phyloP scores from a whole-genome alignment of 805 yeast genomes.

The Candida khao-thaluensis region DNA sequence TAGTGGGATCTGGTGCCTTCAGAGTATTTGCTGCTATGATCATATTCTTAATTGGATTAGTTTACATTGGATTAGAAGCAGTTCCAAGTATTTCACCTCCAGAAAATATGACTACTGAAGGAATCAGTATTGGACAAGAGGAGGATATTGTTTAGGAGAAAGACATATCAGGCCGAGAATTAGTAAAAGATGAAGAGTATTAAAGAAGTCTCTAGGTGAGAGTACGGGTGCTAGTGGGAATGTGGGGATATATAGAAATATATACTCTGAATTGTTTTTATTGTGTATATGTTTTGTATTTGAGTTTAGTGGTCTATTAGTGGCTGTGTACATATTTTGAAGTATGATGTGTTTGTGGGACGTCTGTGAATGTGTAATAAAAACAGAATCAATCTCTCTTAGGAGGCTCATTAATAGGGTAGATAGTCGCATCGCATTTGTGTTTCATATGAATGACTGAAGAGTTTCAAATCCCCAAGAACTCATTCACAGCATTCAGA shows the following conservation, averaged over 20 bases:
- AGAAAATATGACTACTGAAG: slow-evolving; percentile 65
- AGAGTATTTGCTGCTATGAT: slow-evolving; percentile 58
- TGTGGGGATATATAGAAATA: background rate
- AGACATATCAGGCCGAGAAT: too few species aligned
- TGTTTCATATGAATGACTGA: slow-evolving; percentile 3
- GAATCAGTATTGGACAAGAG: slow-evolving; percentile 38
- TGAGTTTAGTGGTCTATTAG: too few species aligned
- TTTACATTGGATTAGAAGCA: slow-evolving; percentile 62
- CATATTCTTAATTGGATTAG: slow-evolving; percentile 60
- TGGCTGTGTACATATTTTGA: too few species aligned
- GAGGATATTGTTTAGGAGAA: slow-evolving; percentile 35
- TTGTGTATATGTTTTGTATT: too few species aligned
- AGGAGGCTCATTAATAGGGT: too few species aligned
- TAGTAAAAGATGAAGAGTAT: background rate
- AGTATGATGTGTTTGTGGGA: too few species aligned
- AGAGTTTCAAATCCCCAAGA: slow-evolving; percentile 38
- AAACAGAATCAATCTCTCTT: too few species aligned
- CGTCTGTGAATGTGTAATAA: too few species aligned
- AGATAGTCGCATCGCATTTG: too few species aligned
- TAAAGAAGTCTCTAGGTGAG: background rate
- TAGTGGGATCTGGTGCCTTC: slow-evolving; percentile 51
- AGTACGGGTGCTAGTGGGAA: too few species aligned
- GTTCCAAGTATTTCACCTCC: slow-evolving; percentile 78
- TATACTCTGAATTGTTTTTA: too few species aligned
- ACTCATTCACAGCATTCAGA: slow-evolving; percentile 62